These are phyloP conservation scores for Climacium dendroides DNA, from an alignment of 225 moss, liverwort and hornwort species.

Conservation along the genomic window DNA sequence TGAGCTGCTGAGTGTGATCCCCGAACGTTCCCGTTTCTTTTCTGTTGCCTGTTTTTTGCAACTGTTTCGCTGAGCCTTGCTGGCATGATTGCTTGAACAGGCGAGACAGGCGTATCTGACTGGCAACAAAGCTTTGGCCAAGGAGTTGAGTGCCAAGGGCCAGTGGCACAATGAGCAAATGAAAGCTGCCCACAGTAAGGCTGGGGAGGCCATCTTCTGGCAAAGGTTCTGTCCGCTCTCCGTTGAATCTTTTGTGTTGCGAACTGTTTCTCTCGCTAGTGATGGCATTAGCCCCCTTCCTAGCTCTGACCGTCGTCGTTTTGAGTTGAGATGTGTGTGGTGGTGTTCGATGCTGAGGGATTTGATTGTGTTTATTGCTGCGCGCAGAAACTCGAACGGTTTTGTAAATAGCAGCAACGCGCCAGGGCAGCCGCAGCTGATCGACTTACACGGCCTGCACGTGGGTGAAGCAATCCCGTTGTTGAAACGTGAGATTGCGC, in stretches of 20 bases:
- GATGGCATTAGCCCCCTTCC: background rate
- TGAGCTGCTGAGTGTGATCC: background rate
- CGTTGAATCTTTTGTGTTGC: background rate
- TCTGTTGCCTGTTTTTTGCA: background rate
- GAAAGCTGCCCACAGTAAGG: conserved; percentile 57
- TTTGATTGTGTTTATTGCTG: background rate
- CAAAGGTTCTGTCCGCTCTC: conserved; percentile 12
- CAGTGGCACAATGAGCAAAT: conserved; percentile 64
- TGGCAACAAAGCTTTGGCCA: conserved; percentile 60
- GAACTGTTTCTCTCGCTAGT: background rate
- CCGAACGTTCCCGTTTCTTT: background rate
- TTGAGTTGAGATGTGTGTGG: too few species aligned
- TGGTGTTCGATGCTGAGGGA: background rate
- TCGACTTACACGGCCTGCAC: conserved; percentile 54
- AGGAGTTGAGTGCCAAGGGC: conserved; percentile 50
- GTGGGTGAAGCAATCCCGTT: conserved; percentile 53
- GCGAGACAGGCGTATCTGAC: conserved; percentile 51
- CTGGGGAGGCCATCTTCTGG: conserved; percentile 55
- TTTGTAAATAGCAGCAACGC: conserved; percentile 18
- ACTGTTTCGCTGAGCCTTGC: background rate
- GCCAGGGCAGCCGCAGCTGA: conserved; percentile 27
- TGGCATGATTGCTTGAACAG: background rate
- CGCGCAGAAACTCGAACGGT: conserved; percentile 38
- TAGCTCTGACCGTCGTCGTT: background rate
- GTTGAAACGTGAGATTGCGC: conserved; percentile 51